phyloP scores from a whole-genome alignment of 2,329 filamentous ascomycete genomes.

The Trichoderma semiorbis region DNA sequence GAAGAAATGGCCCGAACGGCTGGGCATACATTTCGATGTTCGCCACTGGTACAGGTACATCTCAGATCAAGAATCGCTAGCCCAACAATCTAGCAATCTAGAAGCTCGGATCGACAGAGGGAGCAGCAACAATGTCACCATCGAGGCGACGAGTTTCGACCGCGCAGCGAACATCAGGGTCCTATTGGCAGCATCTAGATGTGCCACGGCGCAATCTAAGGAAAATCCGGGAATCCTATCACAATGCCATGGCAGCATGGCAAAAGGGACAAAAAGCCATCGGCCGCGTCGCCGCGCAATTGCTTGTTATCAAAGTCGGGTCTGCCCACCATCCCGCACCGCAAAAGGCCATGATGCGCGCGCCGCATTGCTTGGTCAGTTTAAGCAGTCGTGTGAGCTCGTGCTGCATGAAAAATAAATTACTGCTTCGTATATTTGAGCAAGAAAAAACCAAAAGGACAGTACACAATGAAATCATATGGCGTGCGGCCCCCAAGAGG shows the following conservation, averaged over 20 bases:
- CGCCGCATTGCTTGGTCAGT: neutral
- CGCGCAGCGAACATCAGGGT: slow-evolving; percentile 5
- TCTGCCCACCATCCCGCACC: slow-evolving; percentile 6
- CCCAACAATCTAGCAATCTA: slow-evolving; percentile 9
- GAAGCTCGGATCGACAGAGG: slow-evolving; percentile 9
- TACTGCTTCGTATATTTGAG: neutral
- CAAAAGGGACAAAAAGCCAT: neutral
- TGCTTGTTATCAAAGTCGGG: slow-evolving; percentile 12
- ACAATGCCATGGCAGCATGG: slow-evolving; percentile 2
- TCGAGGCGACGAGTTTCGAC: neutral
- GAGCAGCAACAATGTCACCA: slow-evolving; percentile 4
- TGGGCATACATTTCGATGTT: neutral
- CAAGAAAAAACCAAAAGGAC: neutral
- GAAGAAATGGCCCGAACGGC: neutral
- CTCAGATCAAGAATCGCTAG: neutral
- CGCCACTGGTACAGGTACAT: neutral
- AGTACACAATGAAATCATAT: neutral
- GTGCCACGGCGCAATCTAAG: slow-evolving; percentile 4
- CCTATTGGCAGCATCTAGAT: slow-evolving; percentile 10
- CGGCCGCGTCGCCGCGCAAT: neutral
- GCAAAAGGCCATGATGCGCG: slow-evolving; percentile 5
- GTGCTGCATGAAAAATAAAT: neutral
- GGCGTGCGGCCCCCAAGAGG: neutral
- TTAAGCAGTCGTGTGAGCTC: neutral
- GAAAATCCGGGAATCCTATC: neutral